Base-by-base conservation (phyloP, 805 yeast genomes). In the Wickerhamomyces pijperi region DNA sequence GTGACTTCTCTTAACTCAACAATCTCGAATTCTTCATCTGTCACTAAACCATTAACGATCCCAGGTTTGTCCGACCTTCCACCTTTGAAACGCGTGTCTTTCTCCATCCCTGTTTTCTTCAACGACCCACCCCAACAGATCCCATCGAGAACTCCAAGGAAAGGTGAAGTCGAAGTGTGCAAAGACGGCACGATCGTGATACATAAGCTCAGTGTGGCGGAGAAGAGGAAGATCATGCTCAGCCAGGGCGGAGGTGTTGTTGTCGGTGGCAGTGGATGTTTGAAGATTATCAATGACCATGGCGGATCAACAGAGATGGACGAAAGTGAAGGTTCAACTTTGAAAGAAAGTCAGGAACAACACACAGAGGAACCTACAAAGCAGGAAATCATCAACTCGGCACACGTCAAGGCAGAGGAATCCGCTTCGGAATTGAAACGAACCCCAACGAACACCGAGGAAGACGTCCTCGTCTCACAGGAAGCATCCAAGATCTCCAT, bases 61-160 rank as follows among this genome's bases (percentile, higher is more conserved):
- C 73, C 73, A 2, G 73, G 73, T 0, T 43, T 67, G 35, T 69
- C 64, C 36, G 41, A 71, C 28, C 34, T 65, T 1, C 60, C 60
- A 38, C 51, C 56, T 6, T 44, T 84, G 54, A 72, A 74, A 44
- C 68, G 84, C 46, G 94, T 86, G 5, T 69, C 80, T 0, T 88
- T 88, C 61, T 85, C 87, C 3, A 66, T 82, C 4, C 82, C 82
- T 28, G 80, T 84, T 14, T 77, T 85, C 51, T 73, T 71, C 28
- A 71, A 72, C 44, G 96, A 88, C 56, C 97, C 97, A 1, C 95
- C 95, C 1, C 97, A 88, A 52, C 95, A 87, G 54, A 82, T 88
- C 42, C 97, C 97, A 2, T 82, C 94, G 2, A 65, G 94, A 52
- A 72, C 68, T 38, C 96, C 97, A 14, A 67, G 82, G 48, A 70